Evolutionary conservation across 352 stramenopile species (phyloP), one percentile per base, ranked within the genome.

Genomic region (Phytophthora pinifolia): DNA sequence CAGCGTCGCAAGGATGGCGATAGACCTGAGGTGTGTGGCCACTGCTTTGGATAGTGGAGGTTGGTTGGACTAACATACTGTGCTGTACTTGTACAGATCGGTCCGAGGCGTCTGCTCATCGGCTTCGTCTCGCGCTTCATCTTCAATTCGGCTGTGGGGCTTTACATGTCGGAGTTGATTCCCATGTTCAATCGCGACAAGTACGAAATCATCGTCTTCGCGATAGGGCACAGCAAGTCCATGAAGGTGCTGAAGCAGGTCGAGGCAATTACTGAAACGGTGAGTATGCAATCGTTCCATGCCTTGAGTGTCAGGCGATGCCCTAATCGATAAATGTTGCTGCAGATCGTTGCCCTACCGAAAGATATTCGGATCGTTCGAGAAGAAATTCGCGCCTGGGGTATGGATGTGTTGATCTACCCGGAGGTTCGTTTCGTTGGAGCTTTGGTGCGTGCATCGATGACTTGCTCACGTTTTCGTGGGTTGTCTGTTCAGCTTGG

Each of bases 121-220:
- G 83, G 80, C 9, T 90, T 93, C 37, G 71, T 88, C 12, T 83
- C 74, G 5, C 76, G 79, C 10, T 85, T 80, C 54, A 69, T 88
- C 12, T 80, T 76, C 27, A 84, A 67, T 51, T 44, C 66, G 5
- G 58, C 60, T 17, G 70, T 82, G n/a, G 74, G 78, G 1, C 42
- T 86, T 22, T 86, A 76, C 51, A 78, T 89, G 65, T 70, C 72
- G 25, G 74, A 89, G 50, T 51, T 93, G n/a, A 56, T 93, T 10
- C 65, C 66, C 1, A 68, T 71, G 31, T 54, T 93, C 6, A 62
- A 89, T 38, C 47, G 37, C 15, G 62, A 53, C 48, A 86, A 83
- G 60, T 93, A 87, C 65, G 74, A 93, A 25, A 67, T 83, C n/a
- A 69, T 83, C 27, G 68, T 81, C 3, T 91, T 92, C 52, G 76